Conservation (phyloP, 1,139 yeast genomes). For the Nakaseomyces kungkrabaensis region DNA sequence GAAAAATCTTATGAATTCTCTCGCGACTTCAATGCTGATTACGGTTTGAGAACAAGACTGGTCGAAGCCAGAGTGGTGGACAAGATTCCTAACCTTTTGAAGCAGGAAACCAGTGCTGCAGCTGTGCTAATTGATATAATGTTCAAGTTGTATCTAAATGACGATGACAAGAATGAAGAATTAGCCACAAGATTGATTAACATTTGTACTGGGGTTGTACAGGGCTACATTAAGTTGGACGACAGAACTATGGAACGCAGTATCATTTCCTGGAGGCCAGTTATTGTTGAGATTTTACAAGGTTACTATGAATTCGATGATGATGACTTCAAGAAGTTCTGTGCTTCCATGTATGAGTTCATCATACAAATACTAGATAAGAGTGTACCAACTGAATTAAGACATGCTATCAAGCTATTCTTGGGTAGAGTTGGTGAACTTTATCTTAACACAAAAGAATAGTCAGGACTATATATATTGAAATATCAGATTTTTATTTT, state of each 20-base stretch:
- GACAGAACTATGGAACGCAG: conserved; percentile 71
- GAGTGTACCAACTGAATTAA: conserved; percentile 58
- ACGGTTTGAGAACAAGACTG: conserved; percentile 71
- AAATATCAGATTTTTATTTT: not conserved
- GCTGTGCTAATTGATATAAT: conserved; percentile 76
- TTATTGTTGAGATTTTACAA: conserved; percentile 73
- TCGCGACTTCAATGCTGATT: conserved; percentile 76
- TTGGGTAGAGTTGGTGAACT: conserved; percentile 63
- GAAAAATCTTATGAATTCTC: conserved; percentile 73
- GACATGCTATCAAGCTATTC: conserved; percentile 57
- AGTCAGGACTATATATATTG: not conserved
- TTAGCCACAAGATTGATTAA: conserved; percentile 54
- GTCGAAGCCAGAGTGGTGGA: conserved; percentile 92
- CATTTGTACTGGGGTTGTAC: conserved; percentile 59
- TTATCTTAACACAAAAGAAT: conserved; percentile 23
- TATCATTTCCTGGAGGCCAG: conserved; percentile 83
- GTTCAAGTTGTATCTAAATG: conserved; percentile 73
- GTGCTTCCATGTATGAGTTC: conserved; percentile 59
- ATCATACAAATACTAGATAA: conserved; percentile 60
- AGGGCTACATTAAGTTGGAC: conserved; percentile 62
- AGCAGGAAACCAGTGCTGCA: conserved; percentile 86
- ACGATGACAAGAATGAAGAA: conserved; percentile 33
- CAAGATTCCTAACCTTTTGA: conserved; percentile 79
- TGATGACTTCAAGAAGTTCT: conserved; percentile 54
- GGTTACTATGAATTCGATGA: conserved; percentile 74